A percentile compares a stretch with the other conserved stretches of the same genome.
Evolutionary conservation across 148 eudicot genomes (phyloP).

Genomic region (Chenopodium album): DNA sequence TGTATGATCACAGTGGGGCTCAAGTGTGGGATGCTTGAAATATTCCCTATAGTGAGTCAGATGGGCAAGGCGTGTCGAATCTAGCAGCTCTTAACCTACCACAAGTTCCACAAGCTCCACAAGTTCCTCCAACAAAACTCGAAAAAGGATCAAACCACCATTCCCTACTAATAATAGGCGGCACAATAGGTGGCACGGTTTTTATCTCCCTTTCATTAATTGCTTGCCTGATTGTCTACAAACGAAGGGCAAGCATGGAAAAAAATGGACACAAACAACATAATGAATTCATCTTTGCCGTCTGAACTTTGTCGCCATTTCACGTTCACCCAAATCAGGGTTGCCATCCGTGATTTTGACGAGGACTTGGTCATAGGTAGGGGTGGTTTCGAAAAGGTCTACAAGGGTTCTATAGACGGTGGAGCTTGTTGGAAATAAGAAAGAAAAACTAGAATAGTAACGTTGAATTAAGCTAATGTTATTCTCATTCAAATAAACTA

Average conservation of each 20-base stretch:
- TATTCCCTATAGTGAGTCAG: too few species aligned
- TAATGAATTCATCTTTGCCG: background rate
- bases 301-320: slow-evolving; percentile 24
- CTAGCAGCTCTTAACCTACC: too few species aligned
- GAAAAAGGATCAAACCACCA: background rate
- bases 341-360: slow-evolving; percentile 32
- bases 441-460: too few species aligned
- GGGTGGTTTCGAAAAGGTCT: slow-evolving; percentile 39
- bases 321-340: slow-evolving; percentile 22
- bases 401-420: slow-evolving; percentile 25
- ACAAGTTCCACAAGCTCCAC: too few species aligned
- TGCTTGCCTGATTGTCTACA: background rate
- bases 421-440: too few species aligned
- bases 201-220: background rate
- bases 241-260: background rate
- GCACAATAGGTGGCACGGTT: background rate
- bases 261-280: background rate
- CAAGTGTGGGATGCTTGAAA: too few species aligned
- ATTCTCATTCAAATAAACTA: too few species aligned
- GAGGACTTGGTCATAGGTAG: slow-evolving; percentile 23
- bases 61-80: too few species aligned
- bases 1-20: too few species aligned
- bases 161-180: background rate
- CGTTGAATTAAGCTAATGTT: too few species aligned
- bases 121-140: too few species aligned